Base-by-base conservation (phyloP, 179 eudicot species). In the Spinacia oleracea region DNA sequence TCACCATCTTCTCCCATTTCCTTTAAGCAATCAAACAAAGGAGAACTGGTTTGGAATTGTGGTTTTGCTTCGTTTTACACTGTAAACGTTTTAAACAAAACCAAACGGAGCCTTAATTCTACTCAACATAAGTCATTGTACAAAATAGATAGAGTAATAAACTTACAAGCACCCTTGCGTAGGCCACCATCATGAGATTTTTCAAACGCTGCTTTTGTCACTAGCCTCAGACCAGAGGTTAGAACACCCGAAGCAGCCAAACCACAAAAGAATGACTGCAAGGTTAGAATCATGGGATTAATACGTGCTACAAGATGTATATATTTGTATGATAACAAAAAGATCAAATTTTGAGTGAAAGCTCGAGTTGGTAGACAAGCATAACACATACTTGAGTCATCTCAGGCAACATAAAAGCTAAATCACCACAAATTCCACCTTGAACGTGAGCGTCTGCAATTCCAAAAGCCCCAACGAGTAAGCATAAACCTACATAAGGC, bases 361-460 rank as follows among this genome's bases (percentile, higher is more conserved):
- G 8, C 43, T 35, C 6, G 10, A 9, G n/a, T 58, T 3, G 6
- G 25, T 67, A 9, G 40, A 23, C 32, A 74, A 32, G 8, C 50
- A 18, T 8, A 77, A 31, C 20, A 72, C 81, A 14, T 80, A 91
- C 95, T 77, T 91, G 96, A 72, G 87, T 68, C 79, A 91, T 87
- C 70, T 89, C 89, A 1, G 91, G 95, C 63, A 74, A 58, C 95
- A 91, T 91, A 64, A 87, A 88, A 31, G 96, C 80, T 50, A 91
- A 59, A 73, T 91, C 93, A 6, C 96, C 96, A 29, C 86, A 87
- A 84, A 91, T 80, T 48, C 95, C 92, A 46, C 95, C 95, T 86
- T 91, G 90, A 25, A 85, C 90, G 73, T 83, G 88, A 10, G 90
- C 92, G 76, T 89, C 90, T 6, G 90, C 93, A 50, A 89, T 85